Conservation (phyloP, 2,329 filamentous ascomycete genomes). For the Aspergillus jensenii region DNA sequence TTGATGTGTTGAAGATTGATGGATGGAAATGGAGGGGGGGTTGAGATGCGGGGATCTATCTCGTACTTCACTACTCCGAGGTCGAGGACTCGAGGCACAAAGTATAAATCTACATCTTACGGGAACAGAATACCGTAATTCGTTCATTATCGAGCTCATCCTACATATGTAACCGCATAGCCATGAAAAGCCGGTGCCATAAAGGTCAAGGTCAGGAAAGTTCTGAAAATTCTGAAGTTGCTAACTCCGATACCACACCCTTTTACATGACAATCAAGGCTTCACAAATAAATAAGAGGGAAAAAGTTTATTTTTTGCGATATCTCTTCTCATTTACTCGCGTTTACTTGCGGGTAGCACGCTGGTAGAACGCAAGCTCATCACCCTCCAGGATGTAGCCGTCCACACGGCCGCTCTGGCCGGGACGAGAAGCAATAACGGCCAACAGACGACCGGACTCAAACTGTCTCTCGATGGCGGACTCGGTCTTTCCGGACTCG, state of each 20-base stretch:
- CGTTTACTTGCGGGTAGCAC: slow-evolving; percentile 95
- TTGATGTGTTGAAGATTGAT: background rate
- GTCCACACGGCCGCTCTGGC: slow-evolving; percentile 94
- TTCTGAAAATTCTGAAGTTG: slow-evolving; percentile 4
- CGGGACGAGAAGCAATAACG: slow-evolving; percentile 86
- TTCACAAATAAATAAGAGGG: slow-evolving; percentile 11
- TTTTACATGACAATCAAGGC: slow-evolving; percentile 16
- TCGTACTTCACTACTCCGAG: background rate
- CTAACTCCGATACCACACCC: slow-evolving; percentile 17
- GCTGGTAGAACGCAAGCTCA: slow-evolving; percentile 99
- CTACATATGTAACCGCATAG: background rate
- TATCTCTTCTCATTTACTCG: slow-evolving; percentile 15
- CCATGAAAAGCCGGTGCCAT: background rate
- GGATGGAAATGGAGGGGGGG: background rate
- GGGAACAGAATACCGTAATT: background rate
- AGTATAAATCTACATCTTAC: background rate
- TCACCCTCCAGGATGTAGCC: slow-evolving; percentile 99
- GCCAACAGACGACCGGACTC: slow-evolving; percentile 98
- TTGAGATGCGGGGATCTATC: background rate
- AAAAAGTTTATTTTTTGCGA: slow-evolving; percentile 13
- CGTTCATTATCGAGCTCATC: slow-evolving; percentile 6
- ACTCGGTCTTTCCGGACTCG: slow-evolving; percentile 87
- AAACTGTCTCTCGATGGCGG: slow-evolving; percentile 94
- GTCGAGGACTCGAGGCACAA: background rate
- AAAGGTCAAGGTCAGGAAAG: background rate